Conservation (phyloP, 2,329 filamentous ascomycete species). For the Thyridium curvatum region DNA sequence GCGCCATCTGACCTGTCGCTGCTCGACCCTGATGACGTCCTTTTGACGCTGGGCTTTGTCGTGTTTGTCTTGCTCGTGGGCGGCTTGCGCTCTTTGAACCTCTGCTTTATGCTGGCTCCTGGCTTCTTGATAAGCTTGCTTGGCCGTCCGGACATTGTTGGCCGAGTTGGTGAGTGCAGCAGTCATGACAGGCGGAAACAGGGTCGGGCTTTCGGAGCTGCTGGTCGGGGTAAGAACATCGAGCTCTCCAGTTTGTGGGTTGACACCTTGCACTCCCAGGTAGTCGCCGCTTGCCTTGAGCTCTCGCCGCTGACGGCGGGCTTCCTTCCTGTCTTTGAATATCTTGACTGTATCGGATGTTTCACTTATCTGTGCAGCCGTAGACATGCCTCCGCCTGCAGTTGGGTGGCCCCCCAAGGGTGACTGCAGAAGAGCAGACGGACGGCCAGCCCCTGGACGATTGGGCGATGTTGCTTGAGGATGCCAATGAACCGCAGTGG, state of each 20-base stretch:
- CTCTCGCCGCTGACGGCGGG: slow-evolving; percentile 32
- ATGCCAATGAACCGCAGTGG: too few relatives aligned
- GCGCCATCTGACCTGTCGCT: slow-evolving; percentile 34
- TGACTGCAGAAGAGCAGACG: too few relatives aligned
- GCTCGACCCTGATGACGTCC: slow-evolving; percentile 23
- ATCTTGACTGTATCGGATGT: too few relatives aligned
- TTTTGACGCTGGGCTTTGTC: slow-evolving; percentile 37
- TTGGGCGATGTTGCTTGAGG: too few relatives aligned
- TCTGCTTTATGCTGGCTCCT: slow-evolving; percentile 36
- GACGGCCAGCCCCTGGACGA: too few relatives aligned
- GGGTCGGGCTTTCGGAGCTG: slow-evolving; percentile 30
- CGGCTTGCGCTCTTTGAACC: slow-evolving; percentile 11
- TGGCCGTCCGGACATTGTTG: slow-evolving; percentile 24
- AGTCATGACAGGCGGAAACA: slow-evolving; percentile 1
- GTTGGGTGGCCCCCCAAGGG: too few relatives aligned
- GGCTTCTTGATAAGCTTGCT: slow-evolving; percentile 27
- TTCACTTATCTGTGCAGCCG: too few relatives aligned
- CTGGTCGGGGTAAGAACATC: slow-evolving; percentile 44
- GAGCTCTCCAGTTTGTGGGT: slow-evolving; percentile 48
- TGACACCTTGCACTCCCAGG: slow-evolving; percentile 51
- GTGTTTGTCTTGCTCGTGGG: slow-evolving; percentile 29
- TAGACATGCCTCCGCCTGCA: too few relatives aligned
- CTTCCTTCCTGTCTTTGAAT: slow-evolving; percentile 25
- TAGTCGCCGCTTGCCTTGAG: slow-evolving; percentile 52
- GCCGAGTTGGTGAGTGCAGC: slow-evolving; percentile 19